Conservation (phyloP, 2,329 filamentous ascomycete genomes). For the Monosporascus ibericus region DNA sequence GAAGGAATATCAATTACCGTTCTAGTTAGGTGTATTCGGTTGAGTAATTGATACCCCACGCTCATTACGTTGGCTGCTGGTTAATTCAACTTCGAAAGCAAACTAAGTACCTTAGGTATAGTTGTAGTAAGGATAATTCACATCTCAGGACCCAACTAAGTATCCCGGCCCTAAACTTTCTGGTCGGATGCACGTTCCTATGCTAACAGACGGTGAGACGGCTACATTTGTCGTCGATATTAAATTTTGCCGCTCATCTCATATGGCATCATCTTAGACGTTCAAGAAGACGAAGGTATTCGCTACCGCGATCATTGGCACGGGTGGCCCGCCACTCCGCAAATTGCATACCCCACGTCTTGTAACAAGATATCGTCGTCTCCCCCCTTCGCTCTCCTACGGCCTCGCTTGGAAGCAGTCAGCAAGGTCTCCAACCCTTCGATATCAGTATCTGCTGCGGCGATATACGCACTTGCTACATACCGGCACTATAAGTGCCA, state of each 20-base stretch:
- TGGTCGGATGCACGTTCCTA: neutral
- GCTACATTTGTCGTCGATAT: conserved; percentile 14
- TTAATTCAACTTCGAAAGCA: too few species aligned
- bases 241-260: conserved; percentile 19
- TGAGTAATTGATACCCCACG: too few species aligned
- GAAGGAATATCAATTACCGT: neutral
- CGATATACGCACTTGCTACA: neutral
- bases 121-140: too few species aligned
- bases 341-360: neutral
- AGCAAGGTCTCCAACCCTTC: neutral
- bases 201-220: conserved; percentile 2
- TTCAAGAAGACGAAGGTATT: neutral
- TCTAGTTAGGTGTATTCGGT: too few species aligned
- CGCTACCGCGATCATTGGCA: neutral
- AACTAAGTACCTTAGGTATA: too few species aligned
- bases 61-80: too few species aligned
- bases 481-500: neutral
- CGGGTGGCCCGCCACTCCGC: neutral
- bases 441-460: neutral
- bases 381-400: neutral
- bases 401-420: neutral
- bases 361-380: neutral
- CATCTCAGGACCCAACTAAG: too few species aligned
- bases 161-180: too few species aligned
- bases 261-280: neutral